Conservation (phyloP, 495 filamentous ascomycete species). For the Daldinia bambusicola region DNA sequence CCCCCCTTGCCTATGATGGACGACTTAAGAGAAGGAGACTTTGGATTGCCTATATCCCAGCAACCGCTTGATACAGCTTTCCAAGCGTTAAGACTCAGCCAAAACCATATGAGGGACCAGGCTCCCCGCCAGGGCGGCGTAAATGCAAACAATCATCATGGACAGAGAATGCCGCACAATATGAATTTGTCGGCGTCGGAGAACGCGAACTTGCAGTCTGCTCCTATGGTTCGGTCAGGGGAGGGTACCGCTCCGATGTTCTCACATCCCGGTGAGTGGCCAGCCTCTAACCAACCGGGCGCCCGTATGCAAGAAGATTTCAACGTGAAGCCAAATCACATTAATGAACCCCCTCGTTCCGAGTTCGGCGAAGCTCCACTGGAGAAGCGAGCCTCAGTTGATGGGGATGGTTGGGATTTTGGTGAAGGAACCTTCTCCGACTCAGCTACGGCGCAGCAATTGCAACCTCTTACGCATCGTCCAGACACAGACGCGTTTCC, state of each 20-base stretch:
- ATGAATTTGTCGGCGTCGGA: conserved; percentile 51
- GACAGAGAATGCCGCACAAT: conserved; percentile 54
- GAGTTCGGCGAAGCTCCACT: conserved; percentile 52
- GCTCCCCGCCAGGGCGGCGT: conserved; percentile 54
- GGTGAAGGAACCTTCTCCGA: conserved; percentile 73
- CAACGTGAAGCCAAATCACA: conserved; percentile 65
- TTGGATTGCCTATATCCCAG: conserved; percentile 49
- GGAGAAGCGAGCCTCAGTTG: conserved; percentile 53
- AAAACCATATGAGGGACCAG: conserved; percentile 56
- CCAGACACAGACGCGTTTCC: conserved; percentile 89
- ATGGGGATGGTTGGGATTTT: conserved; percentile 91
- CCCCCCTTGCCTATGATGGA: conserved; percentile 61
- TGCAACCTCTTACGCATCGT: conserved; percentile 61
- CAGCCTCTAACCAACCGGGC: conserved; percentile 48
- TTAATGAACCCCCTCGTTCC: conserved; percentile 47
- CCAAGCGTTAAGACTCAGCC: conserved; percentile 53
- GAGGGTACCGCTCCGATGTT: conserved; percentile 49
- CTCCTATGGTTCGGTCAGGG: conserved; percentile 57
- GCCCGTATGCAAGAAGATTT: conserved; percentile 65
- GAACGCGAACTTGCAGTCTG: conserved; percentile 53
- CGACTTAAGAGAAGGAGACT: conserved; percentile 61
- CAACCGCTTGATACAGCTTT: conserved; percentile 48
- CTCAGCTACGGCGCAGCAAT: conserved; percentile 51
- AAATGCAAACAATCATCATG: conserved; percentile 65
- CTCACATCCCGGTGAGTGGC: conserved; percentile 55